Percentiles rank a stretch among this genome's conserved stretches.
These are phyloP conservation scores for Skeletonema costatum DNA, from an alignment of 108 stramenopile species.

Conservation along the genomic window DNA sequence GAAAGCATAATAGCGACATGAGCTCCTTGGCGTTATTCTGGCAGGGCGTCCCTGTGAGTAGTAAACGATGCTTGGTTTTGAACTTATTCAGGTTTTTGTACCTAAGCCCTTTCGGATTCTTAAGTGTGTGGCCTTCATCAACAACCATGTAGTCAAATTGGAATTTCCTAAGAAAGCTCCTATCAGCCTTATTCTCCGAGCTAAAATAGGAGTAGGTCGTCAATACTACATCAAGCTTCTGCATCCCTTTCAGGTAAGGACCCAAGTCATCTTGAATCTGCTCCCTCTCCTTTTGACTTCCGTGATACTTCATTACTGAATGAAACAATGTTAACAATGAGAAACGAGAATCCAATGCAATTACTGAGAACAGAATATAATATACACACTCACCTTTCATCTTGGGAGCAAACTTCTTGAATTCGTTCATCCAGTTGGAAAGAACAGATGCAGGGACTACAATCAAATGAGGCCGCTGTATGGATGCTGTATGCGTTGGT, in stretches of 20 bases:
- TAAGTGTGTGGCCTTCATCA: slow-evolving; percentile 82
- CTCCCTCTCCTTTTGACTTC: slow-evolving; percentile 61
- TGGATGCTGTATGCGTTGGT: background rate
- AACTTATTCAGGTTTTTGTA: slow-evolving; percentile 77
- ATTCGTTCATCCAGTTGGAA: slow-evolving; percentile 96
- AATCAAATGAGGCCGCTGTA: slow-evolving; percentile 84
- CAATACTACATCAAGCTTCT: slow-evolving; percentile 71
- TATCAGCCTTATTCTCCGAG: slow-evolving; percentile 74
- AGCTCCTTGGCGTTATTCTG: slow-evolving; percentile 87
- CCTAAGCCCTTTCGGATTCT: slow-evolving; percentile 73
- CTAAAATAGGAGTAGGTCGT: slow-evolving; percentile 84
- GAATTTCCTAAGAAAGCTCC: slow-evolving; percentile 77
- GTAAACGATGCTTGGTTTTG: slow-evolving; percentile 60
- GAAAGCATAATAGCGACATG: slow-evolving; percentile 83
- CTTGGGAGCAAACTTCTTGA: slow-evolving; percentile 86
- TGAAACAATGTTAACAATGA: background rate
- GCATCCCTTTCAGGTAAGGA: slow-evolving; percentile 15
- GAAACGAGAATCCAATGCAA: slow-evolving; percentile 1
- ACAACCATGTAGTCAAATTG: slow-evolving; percentile 80
- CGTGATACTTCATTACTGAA: slow-evolving; percentile 64
- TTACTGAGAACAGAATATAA: background rate
- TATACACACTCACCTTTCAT: slow-evolving; percentile 60
- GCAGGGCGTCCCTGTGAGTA: slow-evolving; percentile 78
- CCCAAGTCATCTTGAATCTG: slow-evolving; percentile 56
- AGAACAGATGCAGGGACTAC: slow-evolving; percentile 94